Percentiles rank a stretch among this genome's conserved stretches.
Evolutionary conservation across 2,329 filamentous ascomycete genomes (phyloP).

Genomic region (Epichloe coenophiala): DNA sequence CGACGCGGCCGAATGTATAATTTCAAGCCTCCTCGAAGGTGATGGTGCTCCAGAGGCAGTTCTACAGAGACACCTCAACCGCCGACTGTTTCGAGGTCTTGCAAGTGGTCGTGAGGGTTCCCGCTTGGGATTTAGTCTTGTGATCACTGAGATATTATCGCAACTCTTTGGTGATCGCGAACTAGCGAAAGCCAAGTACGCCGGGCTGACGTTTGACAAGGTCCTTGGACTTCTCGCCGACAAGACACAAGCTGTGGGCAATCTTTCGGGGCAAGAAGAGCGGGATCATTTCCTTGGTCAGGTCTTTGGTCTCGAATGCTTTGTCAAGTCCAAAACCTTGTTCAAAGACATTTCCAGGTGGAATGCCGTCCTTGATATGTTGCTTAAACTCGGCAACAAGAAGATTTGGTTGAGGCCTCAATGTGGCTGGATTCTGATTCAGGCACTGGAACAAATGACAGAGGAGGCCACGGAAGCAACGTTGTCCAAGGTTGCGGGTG

Average conservation of each 20-base stretch:
- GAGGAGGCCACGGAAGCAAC: slow-evolving; percentile 46
- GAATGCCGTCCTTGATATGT: slow-evolving; percentile 53
- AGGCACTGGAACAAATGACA: slow-evolving; percentile 52
- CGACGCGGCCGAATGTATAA: slow-evolving; percentile 42
- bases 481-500: slow-evolving; percentile 46
- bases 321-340: slow-evolving; percentile 66
- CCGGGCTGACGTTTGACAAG: slow-evolving; percentile 41
- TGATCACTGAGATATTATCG: slow-evolving; percentile 66
- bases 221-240: slow-evolving; percentile 39
- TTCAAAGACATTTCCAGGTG: slow-evolving; percentile 48
- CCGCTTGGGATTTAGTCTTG: slow-evolving; percentile 77
- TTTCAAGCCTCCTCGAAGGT: slow-evolving; percentile 39
- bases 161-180: slow-evolving; percentile 48
- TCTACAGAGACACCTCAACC: slow-evolving; percentile 45
- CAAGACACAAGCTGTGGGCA: slow-evolving; percentile 40
- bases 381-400: slow-evolving; percentile 62
- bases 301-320: slow-evolving; percentile 74
- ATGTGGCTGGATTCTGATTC: slow-evolving; percentile 70
- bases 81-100: slow-evolving; percentile 70
- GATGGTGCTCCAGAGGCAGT: slow-evolving; percentile 37
- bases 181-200: slow-evolving; percentile 33
- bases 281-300: slow-evolving; percentile 75
- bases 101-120: slow-evolving; percentile 84
- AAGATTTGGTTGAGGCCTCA: slow-evolving; percentile 85
- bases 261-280: slow-evolving; percentile 57